Conservation (phyloP, 805 yeast species). For the Komagataella pastoris region DNA sequence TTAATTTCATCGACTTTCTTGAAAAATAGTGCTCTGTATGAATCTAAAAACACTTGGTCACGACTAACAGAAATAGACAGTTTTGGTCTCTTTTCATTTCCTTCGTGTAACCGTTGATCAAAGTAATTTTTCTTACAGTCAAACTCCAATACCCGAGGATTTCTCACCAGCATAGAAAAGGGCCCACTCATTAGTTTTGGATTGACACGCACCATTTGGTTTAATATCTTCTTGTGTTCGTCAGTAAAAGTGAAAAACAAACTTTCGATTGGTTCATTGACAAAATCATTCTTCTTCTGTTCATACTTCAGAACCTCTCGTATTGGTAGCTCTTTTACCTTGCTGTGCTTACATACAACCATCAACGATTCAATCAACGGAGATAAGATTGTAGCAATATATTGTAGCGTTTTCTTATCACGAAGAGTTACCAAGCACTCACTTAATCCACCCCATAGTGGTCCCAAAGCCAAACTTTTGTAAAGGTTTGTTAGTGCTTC, state of each 20-base stretch:
- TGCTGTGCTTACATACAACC: conserved; percentile 90
- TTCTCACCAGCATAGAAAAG: conserved; percentile 75
- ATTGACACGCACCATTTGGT: conserved; percentile 82
- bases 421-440: conserved; percentile 55
- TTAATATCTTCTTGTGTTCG: conserved; percentile 74
- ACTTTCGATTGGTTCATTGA: conserved; percentile 63
- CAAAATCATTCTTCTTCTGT: conserved; percentile 49
- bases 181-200: conserved; percentile 95
- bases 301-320: conserved; percentile 49
- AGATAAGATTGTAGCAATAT: conserved; percentile 65
- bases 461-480: conserved; percentile 54
- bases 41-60: conserved; percentile 84
- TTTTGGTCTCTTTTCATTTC: conserved; percentile 27
- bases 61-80: conserved; percentile 63
- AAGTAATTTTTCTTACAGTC: conserved; percentile 87
- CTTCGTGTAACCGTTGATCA: conserved; percentile 54
- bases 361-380: conserved; percentile 86
- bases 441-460: conserved; percentile 77
- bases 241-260: conserved; percentile 80
- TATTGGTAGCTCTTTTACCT: conserved; percentile 40
- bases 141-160: conserved; percentile 83
- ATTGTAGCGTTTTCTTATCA: conserved; percentile 37
- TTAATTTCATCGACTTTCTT: conserved; percentile 64
- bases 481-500: conserved; percentile 49
- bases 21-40: conserved; percentile 72